These are phyloP conservation scores for Aphanomyces euteiches DNA, from an alignment of 352 stramenopile genomes.

Conservation along the genomic window DNA sequence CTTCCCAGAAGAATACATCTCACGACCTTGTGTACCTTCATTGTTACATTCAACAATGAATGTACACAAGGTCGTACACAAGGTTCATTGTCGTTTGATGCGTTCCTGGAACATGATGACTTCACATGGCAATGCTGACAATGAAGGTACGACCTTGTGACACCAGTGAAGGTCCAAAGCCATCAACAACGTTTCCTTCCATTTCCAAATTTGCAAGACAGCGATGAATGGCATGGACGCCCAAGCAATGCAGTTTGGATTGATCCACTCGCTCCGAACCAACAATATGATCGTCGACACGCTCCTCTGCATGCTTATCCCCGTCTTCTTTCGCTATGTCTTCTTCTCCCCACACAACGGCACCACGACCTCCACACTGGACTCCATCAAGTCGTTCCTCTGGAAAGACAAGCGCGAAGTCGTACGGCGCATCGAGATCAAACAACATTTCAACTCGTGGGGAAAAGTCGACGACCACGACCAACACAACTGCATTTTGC, in stretches of 20 bases:
- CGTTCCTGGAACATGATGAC: too few relatives aligned
- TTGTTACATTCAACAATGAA: too few relatives aligned
- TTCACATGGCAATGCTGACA: too few relatives aligned
- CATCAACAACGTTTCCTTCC: too few relatives aligned
- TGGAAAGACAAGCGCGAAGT: conserved; percentile 32
- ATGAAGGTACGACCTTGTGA: too few relatives aligned
- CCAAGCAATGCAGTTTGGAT: conserved; percentile 41
- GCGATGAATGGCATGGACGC: neutral
- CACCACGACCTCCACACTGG: conserved; percentile 30
- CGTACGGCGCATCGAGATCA: conserved; percentile 39
- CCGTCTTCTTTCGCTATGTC: conserved; percentile 35
- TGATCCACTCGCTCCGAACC: conserved; percentile 55
- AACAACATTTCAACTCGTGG: conserved; percentile 40
- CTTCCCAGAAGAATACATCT: too few relatives aligned
- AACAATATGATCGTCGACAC: conserved; percentile 50
- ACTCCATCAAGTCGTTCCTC: conserved; percentile 31
- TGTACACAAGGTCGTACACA: too few relatives aligned
- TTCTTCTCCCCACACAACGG: conserved; percentile 23
- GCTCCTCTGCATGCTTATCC: conserved; percentile 56
- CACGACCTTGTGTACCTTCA: too few relatives aligned
- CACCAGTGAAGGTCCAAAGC: too few relatives aligned
- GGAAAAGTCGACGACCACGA: conserved; percentile 42
- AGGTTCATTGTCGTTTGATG: too few relatives aligned
- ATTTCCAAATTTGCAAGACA: too few relatives aligned
- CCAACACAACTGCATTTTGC: conserved; percentile 47